Conservation (phyloP, 805 yeast species). For the Candida ortonii region DNA sequence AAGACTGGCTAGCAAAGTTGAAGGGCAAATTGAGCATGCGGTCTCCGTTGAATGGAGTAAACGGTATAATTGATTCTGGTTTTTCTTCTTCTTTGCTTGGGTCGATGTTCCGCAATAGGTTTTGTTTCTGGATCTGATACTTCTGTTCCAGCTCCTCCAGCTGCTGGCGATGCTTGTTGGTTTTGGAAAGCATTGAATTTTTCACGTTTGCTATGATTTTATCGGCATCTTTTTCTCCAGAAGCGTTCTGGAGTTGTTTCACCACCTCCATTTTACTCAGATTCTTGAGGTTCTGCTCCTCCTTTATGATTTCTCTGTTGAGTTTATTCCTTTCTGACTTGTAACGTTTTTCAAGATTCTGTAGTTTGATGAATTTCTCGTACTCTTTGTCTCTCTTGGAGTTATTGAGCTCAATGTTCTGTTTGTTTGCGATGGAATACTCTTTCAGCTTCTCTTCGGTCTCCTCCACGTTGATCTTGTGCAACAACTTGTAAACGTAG, state of each 20-base stretch:
- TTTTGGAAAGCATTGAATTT: slow-evolving; percentile 55
- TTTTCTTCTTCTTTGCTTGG: slow-evolving; percentile 34
- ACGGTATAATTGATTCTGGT: slow-evolving; percentile 46
- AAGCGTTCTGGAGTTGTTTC: slow-evolving; percentile 42
- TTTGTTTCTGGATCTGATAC: slow-evolving; percentile 28
- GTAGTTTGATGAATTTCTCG: slow-evolving; percentile 58
- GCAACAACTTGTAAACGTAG: slow-evolving; percentile 70
- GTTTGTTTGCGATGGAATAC: slow-evolving; percentile 71
- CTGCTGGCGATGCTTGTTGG: slow-evolving; percentile 62
- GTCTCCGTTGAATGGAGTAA: slow-evolving; percentile 94
- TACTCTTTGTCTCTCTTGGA: slow-evolving; percentile 69
- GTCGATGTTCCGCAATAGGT: slow-evolving; percentile 24
- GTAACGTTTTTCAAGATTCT: slow-evolving; percentile 68
- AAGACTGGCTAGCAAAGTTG: slow-evolving; percentile 33
- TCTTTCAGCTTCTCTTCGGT: slow-evolving; percentile 65
- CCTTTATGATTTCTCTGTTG: slow-evolving; percentile 54
- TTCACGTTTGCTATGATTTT: slow-evolving; percentile 52
- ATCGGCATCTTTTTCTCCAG: slow-evolving; percentile 35
- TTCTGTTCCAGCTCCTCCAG: slow-evolving; percentile 39
- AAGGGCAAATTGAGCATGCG: slow-evolving; percentile 56
- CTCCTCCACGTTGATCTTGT: slow-evolving; percentile 63
- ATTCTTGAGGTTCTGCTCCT: slow-evolving; percentile 42
- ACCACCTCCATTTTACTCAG: slow-evolving; percentile 56
- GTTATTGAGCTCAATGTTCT: slow-evolving; percentile 73
- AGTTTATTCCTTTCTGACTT: slow-evolving; percentile 65